Percentiles rank a stretch among this genome's conserved stretches.
These are phyloP conservation scores for Lactifluus volemus DNA, from an alignment of 768 basidiomycete genomes.

Conservation along the genomic window DNA sequence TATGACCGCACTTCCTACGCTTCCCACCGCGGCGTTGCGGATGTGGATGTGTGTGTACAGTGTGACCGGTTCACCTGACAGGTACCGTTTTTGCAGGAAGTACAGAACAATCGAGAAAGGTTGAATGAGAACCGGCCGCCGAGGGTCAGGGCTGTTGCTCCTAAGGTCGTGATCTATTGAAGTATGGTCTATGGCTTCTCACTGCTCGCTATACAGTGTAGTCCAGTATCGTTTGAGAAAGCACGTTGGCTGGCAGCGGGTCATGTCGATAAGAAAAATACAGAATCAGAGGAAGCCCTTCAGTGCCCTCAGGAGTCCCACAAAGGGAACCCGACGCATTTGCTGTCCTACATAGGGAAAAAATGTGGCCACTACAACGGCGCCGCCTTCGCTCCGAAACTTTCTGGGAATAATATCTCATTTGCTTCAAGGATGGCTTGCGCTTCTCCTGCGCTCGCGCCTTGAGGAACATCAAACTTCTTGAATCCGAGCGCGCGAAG, in stretches of 20 bases:
- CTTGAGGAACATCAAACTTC: conserved; percentile 3
- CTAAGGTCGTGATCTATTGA: neutral
- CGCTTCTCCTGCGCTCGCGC: conserved; percentile 4
- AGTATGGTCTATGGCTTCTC: neutral
- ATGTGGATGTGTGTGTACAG: neutral
- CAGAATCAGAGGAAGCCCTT: neutral
- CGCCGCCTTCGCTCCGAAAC: neutral
- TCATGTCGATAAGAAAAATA: neutral
- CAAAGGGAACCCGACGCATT: neutral
- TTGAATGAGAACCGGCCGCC: neutral
- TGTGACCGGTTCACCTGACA: neutral
- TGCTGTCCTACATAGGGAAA: neutral
- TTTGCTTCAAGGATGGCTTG: conserved; percentile 8
- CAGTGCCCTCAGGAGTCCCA: neutral
- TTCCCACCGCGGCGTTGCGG: neutral
- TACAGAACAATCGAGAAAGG: neutral
- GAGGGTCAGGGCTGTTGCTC: too few relatives aligned
- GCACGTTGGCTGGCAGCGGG: neutral
- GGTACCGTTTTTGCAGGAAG: neutral
- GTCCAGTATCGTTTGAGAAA: neutral
- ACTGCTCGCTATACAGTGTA: neutral
- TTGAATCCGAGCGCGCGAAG: conserved; percentile 15
- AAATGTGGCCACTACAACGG: neutral
- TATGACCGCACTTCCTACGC: neutral
- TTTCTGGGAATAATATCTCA: neutral